phyloP scores from a whole-genome alignment of 768 basidiomycete genomes.

The Naganishia onofrii region DNA sequence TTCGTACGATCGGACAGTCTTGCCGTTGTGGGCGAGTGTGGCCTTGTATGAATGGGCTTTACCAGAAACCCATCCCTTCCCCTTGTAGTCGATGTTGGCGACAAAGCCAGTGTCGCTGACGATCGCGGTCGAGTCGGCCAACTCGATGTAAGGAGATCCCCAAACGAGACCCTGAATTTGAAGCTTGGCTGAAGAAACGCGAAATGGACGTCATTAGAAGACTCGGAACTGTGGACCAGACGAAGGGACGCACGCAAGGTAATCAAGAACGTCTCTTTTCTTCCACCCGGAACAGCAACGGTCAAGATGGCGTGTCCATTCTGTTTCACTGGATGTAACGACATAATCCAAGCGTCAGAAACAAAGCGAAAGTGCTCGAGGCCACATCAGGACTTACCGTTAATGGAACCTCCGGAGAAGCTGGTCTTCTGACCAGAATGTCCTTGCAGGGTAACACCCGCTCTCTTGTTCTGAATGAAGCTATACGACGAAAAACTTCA shows the following conservation, averaged over 20 bases:
- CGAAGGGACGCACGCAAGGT: slow-evolving; percentile 62
- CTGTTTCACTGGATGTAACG: slow-evolving; percentile 81
- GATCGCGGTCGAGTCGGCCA: slow-evolving; percentile 77
- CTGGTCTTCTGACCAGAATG: slow-evolving; percentile 94
- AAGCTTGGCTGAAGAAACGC: slow-evolving; percentile 59
- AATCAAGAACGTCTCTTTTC: slow-evolving; percentile 73
- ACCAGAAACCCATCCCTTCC: slow-evolving; percentile 91
- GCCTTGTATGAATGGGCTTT: slow-evolving; percentile 93
- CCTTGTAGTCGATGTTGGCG: slow-evolving; percentile 82
- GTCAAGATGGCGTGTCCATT: slow-evolving; percentile 87
- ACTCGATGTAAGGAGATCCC: slow-evolving; percentile 86
- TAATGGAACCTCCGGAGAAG: slow-evolving; percentile 66
- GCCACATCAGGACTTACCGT: slow-evolving; percentile 43
- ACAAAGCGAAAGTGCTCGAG: not conserved
- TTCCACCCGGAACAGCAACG: slow-evolving; percentile 61
- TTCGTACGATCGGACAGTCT: slow-evolving; percentile 52
- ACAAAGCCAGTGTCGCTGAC: slow-evolving; percentile 64
- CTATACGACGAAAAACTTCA: not conserved
- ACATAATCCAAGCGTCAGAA: slow-evolving; percentile 38
- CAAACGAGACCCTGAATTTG: slow-evolving; percentile 85
- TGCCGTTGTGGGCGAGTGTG: slow-evolving; percentile 57
- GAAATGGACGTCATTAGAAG: not conserved
- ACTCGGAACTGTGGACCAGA: not conserved
- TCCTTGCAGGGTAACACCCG: slow-evolving; percentile 73
- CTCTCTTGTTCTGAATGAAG: slow-evolving; percentile 74